Evolutionary conservation across 2,329 filamentous ascomycete species (phyloP), one percentile per base, ranked within the genome.

Genomic region (Trichophyton mentagrophytes): DNA sequence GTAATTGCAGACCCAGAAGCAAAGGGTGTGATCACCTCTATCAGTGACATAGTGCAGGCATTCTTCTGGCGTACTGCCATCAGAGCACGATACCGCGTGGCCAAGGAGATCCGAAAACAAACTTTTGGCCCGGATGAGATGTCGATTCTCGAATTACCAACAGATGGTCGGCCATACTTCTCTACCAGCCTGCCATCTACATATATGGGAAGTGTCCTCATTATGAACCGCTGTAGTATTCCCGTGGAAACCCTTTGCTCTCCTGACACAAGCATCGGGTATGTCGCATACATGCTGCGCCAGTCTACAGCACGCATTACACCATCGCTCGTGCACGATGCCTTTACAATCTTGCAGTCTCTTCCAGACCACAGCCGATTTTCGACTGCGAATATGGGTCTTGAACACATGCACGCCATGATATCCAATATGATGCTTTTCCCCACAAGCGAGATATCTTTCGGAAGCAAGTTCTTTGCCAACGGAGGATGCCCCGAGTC

Each of bases 51-150:
- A 17, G 38, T 58, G 15, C 57, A 58, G 38, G 57, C 57, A 11
- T 58, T 58, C 17, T 58, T 58, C 57, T 58, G 57, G 57, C 38
- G 57, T 36, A 47, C 57, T 42, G 57, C 57, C 38, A 58, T 58
- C 22, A 58, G 57, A 27, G 57, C 57, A 20, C 30, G 57, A 58
- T 58, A 58, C 25, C 57, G 57, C 17, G 57, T 58, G 8, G 57
- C 57, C 13, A 58, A 42, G 20, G 57, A 58, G 30, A 42, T 58
- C 8, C 36, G 44, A 6, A 58, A 44, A 38, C 36, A 58, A 38
- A 58, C 4, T 25, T 58, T 58, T 25, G 57, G 44, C 8, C 17
- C 30, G 13, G 57, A 58, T 5, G 57, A 58, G 13, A 47, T 44
- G 57, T 58, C 57, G 6, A 58, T 58, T 22, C 57, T 58, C 25